A percentile compares a stretch with the other conserved stretches of the same genome.
These are phyloP conservation scores for Chlamydomonas sphaeroides DNA, from an alignment of 139 green algal species.

Conservation along the genomic window DNA sequence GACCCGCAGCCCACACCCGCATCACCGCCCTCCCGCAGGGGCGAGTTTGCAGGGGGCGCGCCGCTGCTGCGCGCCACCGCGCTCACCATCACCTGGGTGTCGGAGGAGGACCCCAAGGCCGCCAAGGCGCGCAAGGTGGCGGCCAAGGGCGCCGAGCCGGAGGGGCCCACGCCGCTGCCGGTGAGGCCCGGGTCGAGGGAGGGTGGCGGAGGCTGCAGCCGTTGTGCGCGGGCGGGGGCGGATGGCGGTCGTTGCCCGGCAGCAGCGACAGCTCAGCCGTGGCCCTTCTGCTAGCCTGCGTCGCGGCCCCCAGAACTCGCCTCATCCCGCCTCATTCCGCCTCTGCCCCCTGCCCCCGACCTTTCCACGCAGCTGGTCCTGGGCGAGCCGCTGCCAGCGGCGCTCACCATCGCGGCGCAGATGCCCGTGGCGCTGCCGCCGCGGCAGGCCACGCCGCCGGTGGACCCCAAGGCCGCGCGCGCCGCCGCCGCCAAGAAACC, in stretches of 20 bases:
- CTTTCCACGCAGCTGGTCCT: conserved; percentile 16
- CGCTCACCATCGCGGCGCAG: conserved; percentile 28
- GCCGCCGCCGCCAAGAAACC: neutral
- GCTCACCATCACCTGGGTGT: conserved; percentile 15
- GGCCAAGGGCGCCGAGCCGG: neutral
- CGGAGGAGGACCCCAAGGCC: conserved; percentile 34
- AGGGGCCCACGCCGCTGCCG: no score
- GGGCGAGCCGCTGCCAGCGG: conserved; percentile 16
- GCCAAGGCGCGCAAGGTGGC: neutral
- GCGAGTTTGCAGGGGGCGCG: conserved; percentile 1
- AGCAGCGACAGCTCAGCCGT: no score
- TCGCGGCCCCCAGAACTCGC: no score
- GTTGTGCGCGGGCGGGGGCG: no score
- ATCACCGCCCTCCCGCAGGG: no score
- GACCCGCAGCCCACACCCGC: no score
- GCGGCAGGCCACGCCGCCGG: neutral
- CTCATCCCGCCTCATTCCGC: no score
- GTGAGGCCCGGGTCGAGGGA: no score
- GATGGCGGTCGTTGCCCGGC: no score
- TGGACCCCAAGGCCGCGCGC: neutral
- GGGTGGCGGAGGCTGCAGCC: no score
- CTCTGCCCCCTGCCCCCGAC: no score
- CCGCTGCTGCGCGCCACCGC: conserved; percentile 1
- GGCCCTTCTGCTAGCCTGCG: no score
- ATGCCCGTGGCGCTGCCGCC: conserved; percentile 22